Conservation (phyloP, 345 rosid genomes). For the Punica granatum region DNA sequence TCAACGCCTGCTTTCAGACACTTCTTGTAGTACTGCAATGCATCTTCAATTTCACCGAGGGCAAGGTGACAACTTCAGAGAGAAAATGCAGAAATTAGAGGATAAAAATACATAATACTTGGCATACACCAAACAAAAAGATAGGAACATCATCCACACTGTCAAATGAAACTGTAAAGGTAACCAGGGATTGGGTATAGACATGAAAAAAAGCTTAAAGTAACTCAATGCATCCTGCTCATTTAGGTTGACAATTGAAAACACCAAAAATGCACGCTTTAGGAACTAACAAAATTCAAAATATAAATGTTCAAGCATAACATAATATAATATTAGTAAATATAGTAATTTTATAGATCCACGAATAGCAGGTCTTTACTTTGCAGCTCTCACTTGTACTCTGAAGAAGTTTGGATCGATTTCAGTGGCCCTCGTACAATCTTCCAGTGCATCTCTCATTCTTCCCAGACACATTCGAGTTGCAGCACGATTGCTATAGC, state of each 20-base stretch:
- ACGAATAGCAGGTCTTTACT: slow-evolving; percentile 35
- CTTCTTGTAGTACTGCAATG: slow-evolving; percentile 58
- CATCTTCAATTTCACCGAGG: slow-evolving; percentile 88
- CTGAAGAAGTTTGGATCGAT: slow-evolving; percentile 76
- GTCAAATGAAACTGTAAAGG: too few relatives aligned
- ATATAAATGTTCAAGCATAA: too few relatives aligned
- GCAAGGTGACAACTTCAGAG: slow-evolving; percentile 73
- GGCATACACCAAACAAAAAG: background rate
- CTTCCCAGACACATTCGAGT: slow-evolving; percentile 79
- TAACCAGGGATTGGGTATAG: too few relatives aligned
- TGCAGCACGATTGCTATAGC: slow-evolving; percentile 97
- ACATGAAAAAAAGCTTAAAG: too few relatives aligned
- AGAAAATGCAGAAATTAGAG: slow-evolving; percentile 13
- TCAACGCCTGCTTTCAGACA: slow-evolving; percentile 75
- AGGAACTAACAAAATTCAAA: too few relatives aligned
- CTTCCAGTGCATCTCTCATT: slow-evolving; percentile 81
- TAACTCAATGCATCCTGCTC: too few relatives aligned
- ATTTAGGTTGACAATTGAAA: too few relatives aligned
- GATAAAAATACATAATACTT: background rate
- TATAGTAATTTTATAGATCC: background rate
- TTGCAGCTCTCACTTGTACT: slow-evolving; percentile 90
- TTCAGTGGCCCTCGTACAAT: slow-evolving; percentile 71
- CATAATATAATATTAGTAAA: too few relatives aligned
- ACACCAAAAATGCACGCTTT: too few relatives aligned
- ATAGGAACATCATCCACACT: background rate